phyloP scores from a whole-genome alignment of 139 green algal species.

The Chloropicon primus region DNA sequence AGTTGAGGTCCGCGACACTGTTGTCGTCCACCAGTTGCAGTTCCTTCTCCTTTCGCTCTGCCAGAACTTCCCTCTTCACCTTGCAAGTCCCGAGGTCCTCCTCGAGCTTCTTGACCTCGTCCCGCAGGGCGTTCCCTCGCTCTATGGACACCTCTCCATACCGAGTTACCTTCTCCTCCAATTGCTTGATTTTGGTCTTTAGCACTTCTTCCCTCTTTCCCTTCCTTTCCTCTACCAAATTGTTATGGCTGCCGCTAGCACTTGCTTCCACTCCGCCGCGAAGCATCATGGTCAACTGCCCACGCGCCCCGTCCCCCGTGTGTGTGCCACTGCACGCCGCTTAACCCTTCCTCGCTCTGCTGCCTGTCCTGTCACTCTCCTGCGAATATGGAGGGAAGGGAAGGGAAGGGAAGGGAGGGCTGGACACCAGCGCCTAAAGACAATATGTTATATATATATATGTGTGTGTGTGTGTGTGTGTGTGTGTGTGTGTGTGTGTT shows the following conservation, averaged over 20 bases:
- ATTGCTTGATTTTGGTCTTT: background rate
- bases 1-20: background rate
- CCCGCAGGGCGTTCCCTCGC: background rate
- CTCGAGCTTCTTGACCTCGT: background rate
- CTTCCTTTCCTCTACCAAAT: background rate
- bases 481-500: no score
- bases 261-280: no score
- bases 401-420: no score
- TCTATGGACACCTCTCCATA: background rate
- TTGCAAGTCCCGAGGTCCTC: background rate
- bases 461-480: no score
- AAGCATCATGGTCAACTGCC: no score
- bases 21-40: background rate
- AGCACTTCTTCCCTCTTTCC: background rate
- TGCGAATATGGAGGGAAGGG: no score
- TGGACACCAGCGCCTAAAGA: no score
- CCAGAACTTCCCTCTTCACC: background rate
- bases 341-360: no score
- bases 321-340: no score
- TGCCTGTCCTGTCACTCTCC: no score
- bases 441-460: no score
- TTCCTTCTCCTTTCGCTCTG: background rate
- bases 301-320: no score
- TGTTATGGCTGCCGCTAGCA: background rate
- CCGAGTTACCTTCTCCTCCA: background rate